Conservation (phyloP, 73 alveolate species). For the Paramecium sexaurelia region DNA sequence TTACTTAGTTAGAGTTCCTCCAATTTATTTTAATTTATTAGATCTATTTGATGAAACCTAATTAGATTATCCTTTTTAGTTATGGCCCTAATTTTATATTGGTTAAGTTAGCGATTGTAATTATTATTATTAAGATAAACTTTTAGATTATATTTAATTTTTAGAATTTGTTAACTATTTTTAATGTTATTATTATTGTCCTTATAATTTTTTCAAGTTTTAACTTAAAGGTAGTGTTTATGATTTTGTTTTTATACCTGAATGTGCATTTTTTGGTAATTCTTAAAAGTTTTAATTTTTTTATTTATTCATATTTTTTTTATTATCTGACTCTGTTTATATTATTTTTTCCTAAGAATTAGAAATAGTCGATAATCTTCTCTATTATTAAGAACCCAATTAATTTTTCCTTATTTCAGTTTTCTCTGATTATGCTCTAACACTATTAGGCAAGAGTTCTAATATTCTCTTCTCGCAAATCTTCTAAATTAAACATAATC, state of each 20-base stretch:
- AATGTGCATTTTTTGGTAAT: neutral
- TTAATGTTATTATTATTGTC: neutral
- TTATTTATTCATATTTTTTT: neutral
- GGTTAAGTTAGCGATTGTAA: neutral
- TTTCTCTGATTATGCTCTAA: slow-evolving; percentile 9
- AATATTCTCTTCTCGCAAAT: slow-evolving; percentile 29
- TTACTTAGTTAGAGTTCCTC: neutral
- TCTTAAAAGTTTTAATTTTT: neutral
- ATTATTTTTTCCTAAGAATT: neutral
- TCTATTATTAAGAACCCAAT: neutral
- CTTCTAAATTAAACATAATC: slow-evolving; percentile 20
- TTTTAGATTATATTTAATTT: neutral
- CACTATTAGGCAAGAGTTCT: neutral
- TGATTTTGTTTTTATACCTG: neutral
- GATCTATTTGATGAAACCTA: neutral
- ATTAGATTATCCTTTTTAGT: neutral
- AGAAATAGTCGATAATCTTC: neutral
- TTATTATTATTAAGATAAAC: neutral
- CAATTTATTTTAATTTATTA: neutral
- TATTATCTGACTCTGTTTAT: neutral
- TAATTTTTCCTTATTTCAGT: neutral
- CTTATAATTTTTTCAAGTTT: neutral
- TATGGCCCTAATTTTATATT: neutral
- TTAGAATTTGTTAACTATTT: neutral
- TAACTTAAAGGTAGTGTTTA: neutral